These are phyloP conservation scores for Fraxinus sp. DNA, from an alignment of 305 asterid species.

Conservation along the genomic window DNA sequence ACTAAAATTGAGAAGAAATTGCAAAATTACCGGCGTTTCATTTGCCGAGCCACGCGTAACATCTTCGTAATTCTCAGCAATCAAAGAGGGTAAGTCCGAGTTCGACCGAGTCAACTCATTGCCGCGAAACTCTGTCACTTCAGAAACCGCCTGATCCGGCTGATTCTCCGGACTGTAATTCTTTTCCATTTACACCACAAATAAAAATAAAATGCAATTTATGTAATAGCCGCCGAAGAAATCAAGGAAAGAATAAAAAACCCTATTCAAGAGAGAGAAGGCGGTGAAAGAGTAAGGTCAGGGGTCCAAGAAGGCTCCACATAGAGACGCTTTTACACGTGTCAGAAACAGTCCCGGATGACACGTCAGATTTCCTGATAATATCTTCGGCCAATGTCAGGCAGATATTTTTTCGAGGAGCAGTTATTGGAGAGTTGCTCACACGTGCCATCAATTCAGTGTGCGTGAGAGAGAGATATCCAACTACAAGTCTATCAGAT, in stretches of 20 bases:
- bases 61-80: slow-evolving; percentile 39
- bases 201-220: slow-evolving; percentile 21
- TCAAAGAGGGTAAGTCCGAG: slow-evolving; percentile 45
- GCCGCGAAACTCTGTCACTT: slow-evolving; percentile 7
- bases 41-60: slow-evolving; percentile 24
- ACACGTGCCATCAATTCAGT: slow-evolving; percentile 25
- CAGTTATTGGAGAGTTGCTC: slow-evolving; percentile 7
- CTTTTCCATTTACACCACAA: slow-evolving; percentile 30
- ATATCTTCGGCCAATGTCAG: slow-evolving; percentile 39
- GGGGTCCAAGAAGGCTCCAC: slow-evolving; percentile 48
- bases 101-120: slow-evolving; percentile 42
- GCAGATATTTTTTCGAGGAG: slow-evolving; percentile 45
- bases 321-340: slow-evolving; percentile 73
- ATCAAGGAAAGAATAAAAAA: slow-evolving; percentile 14
- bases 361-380: slow-evolving; percentile 51
- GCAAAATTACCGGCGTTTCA: slow-evolving; percentile 33
- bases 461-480: not conserved
- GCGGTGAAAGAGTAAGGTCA: not conserved
- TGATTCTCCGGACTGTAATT: slow-evolving; percentile 18
- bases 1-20: slow-evolving; percentile 14
- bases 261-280: slow-evolving; percentile 18
- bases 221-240: not conserved
- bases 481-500: not conserved
- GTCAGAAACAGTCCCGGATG: slow-evolving; percentile 30
- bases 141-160: slow-evolving; percentile 15